Evolutionary conservation across 306 rosid genomes (phyloP).

Genomic region (Herpetospermum pedunculosum): DNA sequence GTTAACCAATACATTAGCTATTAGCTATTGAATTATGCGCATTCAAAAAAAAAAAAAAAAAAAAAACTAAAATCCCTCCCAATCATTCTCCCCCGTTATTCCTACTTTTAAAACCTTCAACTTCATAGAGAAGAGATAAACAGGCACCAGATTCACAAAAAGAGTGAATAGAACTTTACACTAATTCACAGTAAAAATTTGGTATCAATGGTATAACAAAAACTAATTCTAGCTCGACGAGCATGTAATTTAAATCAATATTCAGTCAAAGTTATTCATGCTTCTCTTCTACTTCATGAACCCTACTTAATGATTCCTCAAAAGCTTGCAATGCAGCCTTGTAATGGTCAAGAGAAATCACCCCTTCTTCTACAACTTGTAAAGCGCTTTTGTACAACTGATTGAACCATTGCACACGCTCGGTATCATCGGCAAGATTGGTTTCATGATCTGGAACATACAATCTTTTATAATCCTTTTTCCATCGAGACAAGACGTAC

Average conservation of each 20-base stretch:
- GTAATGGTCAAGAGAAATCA: slow-evolving; percentile 62
- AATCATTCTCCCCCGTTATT: neutral
- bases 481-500: slow-evolving; percentile 67
- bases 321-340: slow-evolving; percentile 62
- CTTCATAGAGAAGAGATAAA: neutral
- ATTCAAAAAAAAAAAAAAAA: too few relatives aligned
- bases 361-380: slow-evolving; percentile 89
- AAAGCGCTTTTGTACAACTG: slow-evolving; percentile 62
- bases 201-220: neutral
- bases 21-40: too few relatives aligned
- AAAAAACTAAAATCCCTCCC: neutral
- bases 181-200: neutral
- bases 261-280: slow-evolving; percentile 10
- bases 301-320: slow-evolving; percentile 67
- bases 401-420: slow-evolving; percentile 49
- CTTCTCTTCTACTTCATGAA: slow-evolving; percentile 55
- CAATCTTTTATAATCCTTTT: slow-evolving; percentile 78
- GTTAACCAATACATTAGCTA: too few relatives aligned
- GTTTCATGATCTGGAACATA: slow-evolving; percentile 34
- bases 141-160: neutral
- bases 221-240: neutral
- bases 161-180: neutral
- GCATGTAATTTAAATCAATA: neutral
- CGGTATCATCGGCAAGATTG: slow-evolving; percentile 22
- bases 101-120: neutral